phyloP scores from a whole-genome alignment of 257 asterid genomes.

The Rhazya stricta region DNA sequence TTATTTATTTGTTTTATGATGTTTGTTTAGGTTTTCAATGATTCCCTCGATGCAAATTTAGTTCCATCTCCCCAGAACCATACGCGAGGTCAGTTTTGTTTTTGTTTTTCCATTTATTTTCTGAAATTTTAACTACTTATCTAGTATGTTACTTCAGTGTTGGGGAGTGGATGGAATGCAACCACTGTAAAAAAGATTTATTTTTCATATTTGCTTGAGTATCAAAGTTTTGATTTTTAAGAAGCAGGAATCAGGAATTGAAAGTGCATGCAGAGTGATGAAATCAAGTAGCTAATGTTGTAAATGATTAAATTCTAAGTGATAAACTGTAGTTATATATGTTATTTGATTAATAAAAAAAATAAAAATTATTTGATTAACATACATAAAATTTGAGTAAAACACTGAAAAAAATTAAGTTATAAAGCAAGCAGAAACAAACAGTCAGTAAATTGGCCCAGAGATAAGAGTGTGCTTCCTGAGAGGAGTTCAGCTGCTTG shows the following conservation, averaged over 20 bases:
- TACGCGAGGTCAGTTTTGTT: conserved; percentile 14
- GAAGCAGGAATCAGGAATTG: no score
- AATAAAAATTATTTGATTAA: neutral
- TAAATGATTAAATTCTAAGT: no score
- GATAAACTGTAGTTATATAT: neutral
- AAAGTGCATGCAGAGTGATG: no score
- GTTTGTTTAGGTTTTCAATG: conserved; percentile 13
- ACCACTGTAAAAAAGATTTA: neutral
- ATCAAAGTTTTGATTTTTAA: no score
- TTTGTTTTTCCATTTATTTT: neutral
- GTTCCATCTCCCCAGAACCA: conserved; percentile 8
- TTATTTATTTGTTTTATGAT: neutral
- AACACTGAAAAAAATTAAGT: neutral
- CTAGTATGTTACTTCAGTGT: neutral
- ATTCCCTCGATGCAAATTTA: conserved; percentile 3
- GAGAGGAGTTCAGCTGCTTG: no score
- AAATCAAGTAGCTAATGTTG: no score
- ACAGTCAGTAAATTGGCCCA: no score
- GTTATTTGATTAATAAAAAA: neutral
- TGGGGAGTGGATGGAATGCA: neutral
- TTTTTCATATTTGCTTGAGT: no score
- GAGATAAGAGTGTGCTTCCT: no score
- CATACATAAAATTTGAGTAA: neutral
- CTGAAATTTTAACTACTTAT: neutral
- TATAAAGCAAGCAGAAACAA: no score